Evolutionary conservation across 2,329 filamentous ascomycete genomes (phyloP), one percentile per base, ranked within the genome.

Genomic region (Ophiostoma sp.): DNA sequence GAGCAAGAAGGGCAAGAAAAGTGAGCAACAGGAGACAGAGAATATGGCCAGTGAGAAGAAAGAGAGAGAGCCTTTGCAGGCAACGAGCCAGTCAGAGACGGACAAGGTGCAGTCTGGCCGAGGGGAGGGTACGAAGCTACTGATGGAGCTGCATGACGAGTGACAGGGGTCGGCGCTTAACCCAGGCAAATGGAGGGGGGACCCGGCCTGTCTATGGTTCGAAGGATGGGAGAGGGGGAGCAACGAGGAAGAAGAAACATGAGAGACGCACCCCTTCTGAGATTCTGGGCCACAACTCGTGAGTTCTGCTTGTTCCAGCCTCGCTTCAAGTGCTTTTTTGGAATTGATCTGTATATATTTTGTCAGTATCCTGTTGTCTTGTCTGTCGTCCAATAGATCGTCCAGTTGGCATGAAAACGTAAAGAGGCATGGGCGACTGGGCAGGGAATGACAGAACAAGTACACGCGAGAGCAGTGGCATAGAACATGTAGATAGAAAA

Each of bases 91-190:
- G 52, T 16, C 42, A 27, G 44, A 49, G 47, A 41, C 52, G 27
- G 36, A 65, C 47, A 49, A 41, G 4, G 44, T 14, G 55, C 55
- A 52, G 55, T 63, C 12, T 40, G 11, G 49, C 60, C 70, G 71
- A 70, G 71, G 70, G 70, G 74, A 70, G 70, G 74, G 74, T 72
- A 27, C 27, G 74, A 73, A 72, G 67, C 73, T 69, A 74, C 71
- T 75, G 75, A 72, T 73, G 79, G 71, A 79, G 78, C 79, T 82
- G 82, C 82, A 83, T 79, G 77, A 76, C 58, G 77, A 75, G 74
- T 76, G 79, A 81, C 81, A 83, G 80, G 79, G 79, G 77, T 81
- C 80, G 82, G 84, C 84, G 84, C 84, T 86, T 86, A 86, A 78
- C 75, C 76, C 75, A 76, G 73, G 76, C 75, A 75, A 63, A 64